Conservation (phyloP, 2,329 filamentous ascomycete species). For the Penicillium sp. region DNA sequence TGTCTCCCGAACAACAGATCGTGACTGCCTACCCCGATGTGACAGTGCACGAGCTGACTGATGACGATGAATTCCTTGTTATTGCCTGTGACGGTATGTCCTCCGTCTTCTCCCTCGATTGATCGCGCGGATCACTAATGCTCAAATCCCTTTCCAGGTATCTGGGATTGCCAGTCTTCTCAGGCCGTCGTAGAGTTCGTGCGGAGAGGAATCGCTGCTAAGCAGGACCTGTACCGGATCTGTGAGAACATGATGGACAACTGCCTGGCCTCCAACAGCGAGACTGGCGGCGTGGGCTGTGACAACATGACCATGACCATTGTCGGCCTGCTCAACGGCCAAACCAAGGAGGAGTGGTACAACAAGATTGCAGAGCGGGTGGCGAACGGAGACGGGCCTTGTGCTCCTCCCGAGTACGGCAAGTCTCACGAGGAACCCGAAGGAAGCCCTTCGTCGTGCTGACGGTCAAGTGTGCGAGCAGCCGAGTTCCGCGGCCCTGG, state of each 20-base stretch:
- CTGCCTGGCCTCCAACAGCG: conserved; percentile 94
- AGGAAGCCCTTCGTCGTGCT: conserved; percentile 41
- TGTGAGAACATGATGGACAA: conserved; percentile 99
- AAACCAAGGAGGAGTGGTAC: conserved; percentile 97
- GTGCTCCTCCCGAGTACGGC: conserved; percentile 99
- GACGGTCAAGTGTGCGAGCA: conserved; percentile 49
- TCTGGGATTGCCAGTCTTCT: conserved; percentile 99
- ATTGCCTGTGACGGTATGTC: conserved; percentile 85
- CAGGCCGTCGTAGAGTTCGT: conserved; percentile 98
- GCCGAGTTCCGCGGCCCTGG: conserved; percentile 84
- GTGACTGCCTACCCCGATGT: conserved; percentile 97
- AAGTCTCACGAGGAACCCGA: conserved; percentile 61
- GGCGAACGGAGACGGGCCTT: conserved; percentile 94
- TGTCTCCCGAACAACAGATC: conserved; percentile 97
- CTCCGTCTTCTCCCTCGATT: not conserved
- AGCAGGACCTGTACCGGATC: conserved; percentile 91
- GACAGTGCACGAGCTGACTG: conserved; percentile 81
- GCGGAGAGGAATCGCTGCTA: conserved; percentile 90
- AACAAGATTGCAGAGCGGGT: conserved; percentile 92
- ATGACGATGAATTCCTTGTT: conserved; percentile 94
- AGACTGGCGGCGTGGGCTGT: conserved; percentile 95
- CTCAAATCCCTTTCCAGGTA: conserved; percentile 61
- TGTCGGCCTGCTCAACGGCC: conserved; percentile 84
- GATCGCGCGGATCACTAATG: not conserved
- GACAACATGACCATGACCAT: conserved; percentile 99